Percentiles rank a stretch among this genome's conserved stretches.
These are phyloP conservation scores for Exophiala calicioides DNA, from an alignment of 2,329 filamentous ascomycete species.

Conservation along the genomic window DNA sequence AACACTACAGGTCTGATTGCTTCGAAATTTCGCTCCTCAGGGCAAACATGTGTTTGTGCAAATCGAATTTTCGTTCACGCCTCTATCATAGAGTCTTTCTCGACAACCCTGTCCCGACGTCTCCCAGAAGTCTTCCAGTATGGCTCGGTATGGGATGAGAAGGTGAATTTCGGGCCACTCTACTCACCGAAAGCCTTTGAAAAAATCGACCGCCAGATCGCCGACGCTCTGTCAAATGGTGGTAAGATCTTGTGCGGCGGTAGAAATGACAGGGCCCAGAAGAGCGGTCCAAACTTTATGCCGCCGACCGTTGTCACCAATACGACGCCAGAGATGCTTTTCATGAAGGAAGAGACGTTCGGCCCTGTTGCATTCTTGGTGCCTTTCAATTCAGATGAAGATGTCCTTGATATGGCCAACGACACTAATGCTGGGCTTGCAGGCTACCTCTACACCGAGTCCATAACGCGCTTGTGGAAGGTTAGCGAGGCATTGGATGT, in stretches of 20 bases:
- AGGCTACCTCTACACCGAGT: constrained; percentile 49
- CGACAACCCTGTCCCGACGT: constrained; percentile 62
- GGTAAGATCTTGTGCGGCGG: constrained; percentile 62
- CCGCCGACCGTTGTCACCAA: constrained; percentile 75
- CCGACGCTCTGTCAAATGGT: constrained; percentile 77
- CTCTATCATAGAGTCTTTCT: constrained; percentile 79
- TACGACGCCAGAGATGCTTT: constrained; percentile 74
- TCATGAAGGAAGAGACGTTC: constrained; percentile 93
- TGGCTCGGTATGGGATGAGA: constrained; percentile 74
- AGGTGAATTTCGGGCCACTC: constrained; percentile 80
- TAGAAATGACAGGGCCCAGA: constrained; percentile 47
- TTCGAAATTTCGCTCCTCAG: constrained; percentile 53
- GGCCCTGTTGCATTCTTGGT: constrained; percentile 74
- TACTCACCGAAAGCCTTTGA: constrained; percentile 74
- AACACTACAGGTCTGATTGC: constrained; percentile 19
- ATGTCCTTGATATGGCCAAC: constrained; percentile 37
- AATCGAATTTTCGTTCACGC: constrained; percentile 87
- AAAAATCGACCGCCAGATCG: constrained; percentile 73
- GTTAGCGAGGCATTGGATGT: constrained; percentile 73
- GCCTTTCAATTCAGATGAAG: constrained; percentile 49
- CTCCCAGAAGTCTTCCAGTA: constrained; percentile 62
- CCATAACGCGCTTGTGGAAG: constrained; percentile 55
- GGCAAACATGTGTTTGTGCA: constrained; percentile 88
- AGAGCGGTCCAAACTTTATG: constrained; percentile 76
- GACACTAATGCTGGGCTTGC: constrained; percentile 35